Base-by-base conservation (phyloP, 78 protist species). In the Speleostelium caveatum region DNA sequence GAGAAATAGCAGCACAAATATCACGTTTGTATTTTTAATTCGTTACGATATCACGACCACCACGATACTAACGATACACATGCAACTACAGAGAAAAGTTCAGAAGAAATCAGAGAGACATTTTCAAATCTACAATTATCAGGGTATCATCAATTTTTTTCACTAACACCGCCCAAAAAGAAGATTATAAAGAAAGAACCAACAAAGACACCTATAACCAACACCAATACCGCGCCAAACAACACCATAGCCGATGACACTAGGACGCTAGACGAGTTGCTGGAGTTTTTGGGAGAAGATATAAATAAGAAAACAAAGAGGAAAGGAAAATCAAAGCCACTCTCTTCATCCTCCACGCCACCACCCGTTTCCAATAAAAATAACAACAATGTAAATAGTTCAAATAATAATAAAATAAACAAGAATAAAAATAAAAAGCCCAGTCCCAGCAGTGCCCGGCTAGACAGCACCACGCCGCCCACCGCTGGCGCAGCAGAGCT, bases 1-100 rank as follows among this genome's bases (percentile, higher is more conserved):
- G 42, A 22, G 86, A 76, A 35, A 76, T 76, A n/a, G 86, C 86
- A 3, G 74, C 86, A 16, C 86, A 76, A 45, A 76, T 76, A 22
- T 76, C 86, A 63, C 86, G 86, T 75, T 35, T 19, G 71, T 75
- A 39, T 67, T 67, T 24, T 67, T 10, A 16, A 45, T 32, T 45
- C n/a, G 33, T 36, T 4, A 21, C 38, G 38, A 39, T 66, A 36
- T n/a, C 55, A 16, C 55, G 24, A 49, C 12, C 55, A n/a, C n/a
- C n/a, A n/a, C n/a, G 6, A 32, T 24, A 61, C 17, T 61, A 56
- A n/a, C 14, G 4, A n/a, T 16, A 56, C 14, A n/a, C 32, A 63
- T 33, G 4, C 6, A 36, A 33, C 24, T 63, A 67, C 16, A 71
- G 76, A 73, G 63, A 73, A 73, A 55, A 73, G 79, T 56, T 73